Evolutionary conservation across 176 grass and related monocot species (phyloP).

Genomic region (Carex cristatella): DNA sequence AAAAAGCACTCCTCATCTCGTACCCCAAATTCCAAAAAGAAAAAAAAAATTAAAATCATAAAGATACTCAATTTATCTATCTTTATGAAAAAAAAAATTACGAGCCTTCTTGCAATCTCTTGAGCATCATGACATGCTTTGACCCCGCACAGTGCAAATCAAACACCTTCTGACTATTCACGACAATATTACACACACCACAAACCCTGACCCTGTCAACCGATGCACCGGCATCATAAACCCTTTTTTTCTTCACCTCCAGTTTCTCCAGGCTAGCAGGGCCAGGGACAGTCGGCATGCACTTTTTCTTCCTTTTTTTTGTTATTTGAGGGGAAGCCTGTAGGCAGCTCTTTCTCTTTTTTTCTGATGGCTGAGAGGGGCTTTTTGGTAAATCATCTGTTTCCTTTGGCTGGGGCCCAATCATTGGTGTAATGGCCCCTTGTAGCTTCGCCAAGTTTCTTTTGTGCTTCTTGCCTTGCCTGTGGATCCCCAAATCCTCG

Average conservation of each 20-base stretch:
- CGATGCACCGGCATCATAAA: slow-evolving; percentile 50
- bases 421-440: slow-evolving; percentile 35
- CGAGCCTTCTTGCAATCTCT: slow-evolving; percentile 33
- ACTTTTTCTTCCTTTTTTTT: slow-evolving; percentile 35
- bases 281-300: not conserved
- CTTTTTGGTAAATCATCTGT: slow-evolving; percentile 13
- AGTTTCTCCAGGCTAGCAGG: slow-evolving; percentile 34
- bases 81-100: not conserved
- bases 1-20: not conserved
- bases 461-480: slow-evolving; percentile 72
- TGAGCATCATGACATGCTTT: slow-evolving; percentile 58
- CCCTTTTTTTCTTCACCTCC: slow-evolving; percentile 60
- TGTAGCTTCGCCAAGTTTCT: slow-evolving; percentile 76
- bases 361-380: not conserved
- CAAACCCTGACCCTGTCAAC: slow-evolving; percentile 56
- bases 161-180: slow-evolving; percentile 62
- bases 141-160: slow-evolving; percentile 60
- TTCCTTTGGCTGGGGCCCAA: slow-evolving; percentile 6
- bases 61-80: no score
- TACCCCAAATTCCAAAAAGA: not conserved
- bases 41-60: not conserved
- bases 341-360: slow-evolving; percentile 33
- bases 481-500: slow-evolving; percentile 57
- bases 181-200: slow-evolving; percentile 53
- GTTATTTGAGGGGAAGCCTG: no score